A percentile compares a stretch with the other conserved stretches of the same genome.
These are phyloP conservation scores for Aspergillus coremiiformis DNA, from an alignment of 495 filamentous ascomycete species.

Conservation along the genomic window DNA sequence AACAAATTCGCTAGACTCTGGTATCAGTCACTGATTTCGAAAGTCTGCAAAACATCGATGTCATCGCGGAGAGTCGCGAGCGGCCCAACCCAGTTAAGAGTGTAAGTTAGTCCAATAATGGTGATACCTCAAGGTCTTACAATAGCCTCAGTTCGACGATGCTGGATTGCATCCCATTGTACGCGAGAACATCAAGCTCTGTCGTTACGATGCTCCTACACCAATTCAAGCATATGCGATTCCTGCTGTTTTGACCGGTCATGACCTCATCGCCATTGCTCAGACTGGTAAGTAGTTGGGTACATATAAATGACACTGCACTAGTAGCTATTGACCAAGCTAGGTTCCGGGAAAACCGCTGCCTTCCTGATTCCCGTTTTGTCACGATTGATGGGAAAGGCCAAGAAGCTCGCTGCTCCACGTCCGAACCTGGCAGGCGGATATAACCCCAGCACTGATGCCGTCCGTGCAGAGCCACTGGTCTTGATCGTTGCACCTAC, in stretches of 20 bases:
- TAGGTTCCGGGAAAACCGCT: conserved; percentile 93
- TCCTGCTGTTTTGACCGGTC: conserved; percentile 61
- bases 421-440: conserved; percentile 54
- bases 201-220: conserved; percentile 61
- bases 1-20: background rate
- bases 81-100: conserved; percentile 23
- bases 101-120: conserved; percentile 24
- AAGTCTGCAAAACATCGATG: conserved; percentile 28
- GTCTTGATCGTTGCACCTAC: conserved; percentile 80
- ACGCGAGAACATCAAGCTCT: conserved; percentile 65
- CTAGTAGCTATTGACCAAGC: conserved; percentile 3
- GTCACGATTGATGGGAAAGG: conserved; percentile 90
- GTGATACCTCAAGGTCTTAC: background rate
- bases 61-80: conserved; percentile 26
- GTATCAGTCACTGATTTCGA: background rate
- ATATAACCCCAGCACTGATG: conserved; percentile 33
- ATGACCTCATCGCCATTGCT: conserved; percentile 79
- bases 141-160: conserved; percentile 51
- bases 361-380: conserved; percentile 86
- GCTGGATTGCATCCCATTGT: conserved; percentile 83
- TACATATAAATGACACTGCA: background rate
- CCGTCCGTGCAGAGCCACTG: conserved; percentile 69
- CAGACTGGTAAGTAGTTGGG: conserved; percentile 68
- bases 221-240: conserved; percentile 80
- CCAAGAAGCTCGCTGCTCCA: conserved; percentile 68